Base-by-base conservation (phyloP, 306 rosid genomes). In the Argentina anserina region DNA sequence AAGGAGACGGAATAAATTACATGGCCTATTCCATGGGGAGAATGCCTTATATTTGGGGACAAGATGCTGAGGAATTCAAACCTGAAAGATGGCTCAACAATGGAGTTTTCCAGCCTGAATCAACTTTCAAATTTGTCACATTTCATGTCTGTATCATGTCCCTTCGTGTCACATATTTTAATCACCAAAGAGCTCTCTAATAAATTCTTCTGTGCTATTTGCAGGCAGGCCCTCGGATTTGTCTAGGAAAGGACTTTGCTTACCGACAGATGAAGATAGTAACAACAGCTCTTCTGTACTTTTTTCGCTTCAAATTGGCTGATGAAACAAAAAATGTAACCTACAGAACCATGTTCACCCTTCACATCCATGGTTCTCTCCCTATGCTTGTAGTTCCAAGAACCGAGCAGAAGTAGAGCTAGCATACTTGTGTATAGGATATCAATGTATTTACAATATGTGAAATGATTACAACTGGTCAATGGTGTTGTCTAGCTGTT, bases 211-310 rank as follows among this genome's bases (percentile, higher is more conserved):
- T 73, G 2, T 46, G 39, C 25, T 53, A 71, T 63, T 55, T 85
- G 74, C 78, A 92, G 98, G 98, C 80, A 59, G 92, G 96, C 15
- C 95, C 91, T 7, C 84, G 90, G 9, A 62, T 81, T 3, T 88
- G 96, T 68, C 85, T 90, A 21, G 93, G 97, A 36, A 92, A 87
- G 80, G 93, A 92, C 42, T 89, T 92, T 53, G 90, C 93, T 3
- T 89, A 89, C 65, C 84, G 83, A 71, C 94, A 88, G 81, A 92
- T 90, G 96, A 90, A 90, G 79, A 92, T 90, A 65, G 64, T 86
- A 46, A 77, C 90, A 13, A 81, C 79, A 50, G 65, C 94, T 50
- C 86, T 90, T 69, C 76, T 90, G 76, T 79, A n/a, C 18, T 88
- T 80, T 82, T 92, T 92, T 74, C 80, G 45, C 59, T 88, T 92